Evolutionary conservation across 1,284 basidiomycete genomes (phyloP), one percentile per base, ranked within the genome.

Genomic region (Mycena citricolor): DNA sequence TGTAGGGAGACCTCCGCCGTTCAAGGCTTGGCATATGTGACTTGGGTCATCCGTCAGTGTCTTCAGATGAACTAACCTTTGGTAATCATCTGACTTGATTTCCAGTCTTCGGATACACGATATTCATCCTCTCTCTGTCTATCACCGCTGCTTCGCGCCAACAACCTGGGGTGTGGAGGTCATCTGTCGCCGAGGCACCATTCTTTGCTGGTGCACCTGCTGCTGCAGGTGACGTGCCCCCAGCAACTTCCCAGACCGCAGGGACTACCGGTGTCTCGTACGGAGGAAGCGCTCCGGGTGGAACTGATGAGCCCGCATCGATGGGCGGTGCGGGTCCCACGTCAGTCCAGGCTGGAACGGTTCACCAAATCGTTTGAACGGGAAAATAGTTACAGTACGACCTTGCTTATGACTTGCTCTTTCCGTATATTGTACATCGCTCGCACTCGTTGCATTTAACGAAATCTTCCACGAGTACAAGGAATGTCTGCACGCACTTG

Each of bases 1-100:
- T 83, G 80, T 54, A 59, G 60, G 22, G 68, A 78, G 51, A 57
- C 65, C 26, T 56, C 67, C 34, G 76, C 64, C 1, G 55, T 80
- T 20, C 64, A 67, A 24, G 81, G 77, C 0, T 78, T 82, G 54
- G 59, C 67, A 4, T 79, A 75, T 62, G 56, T 83, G 32, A 70
- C 59, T 44, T 82, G 76, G 67, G 50, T 79, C 21, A 44, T 70
- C 4, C 47, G 77, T 79, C 45, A 47, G 76, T 62, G 8, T 22
- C 20, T 51, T 8, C 34, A 19, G 6, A 11, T 16, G 20, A 5
- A 6, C 5, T 17, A n/a, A 38, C 5, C 8, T 7, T 22, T 47
- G 11, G 22, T 13, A 17, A 10, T 32, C 41, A 44, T n/a, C 44
- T 7, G 19, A 23, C 33, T 8, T 21, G 26, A 25, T 23, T 51